A percentile compares a stretch with the other conserved stretches of the same genome.
phyloP scores from a whole-genome alignment of 106 monocot species.

The Dendrobium huoshanense region DNA sequence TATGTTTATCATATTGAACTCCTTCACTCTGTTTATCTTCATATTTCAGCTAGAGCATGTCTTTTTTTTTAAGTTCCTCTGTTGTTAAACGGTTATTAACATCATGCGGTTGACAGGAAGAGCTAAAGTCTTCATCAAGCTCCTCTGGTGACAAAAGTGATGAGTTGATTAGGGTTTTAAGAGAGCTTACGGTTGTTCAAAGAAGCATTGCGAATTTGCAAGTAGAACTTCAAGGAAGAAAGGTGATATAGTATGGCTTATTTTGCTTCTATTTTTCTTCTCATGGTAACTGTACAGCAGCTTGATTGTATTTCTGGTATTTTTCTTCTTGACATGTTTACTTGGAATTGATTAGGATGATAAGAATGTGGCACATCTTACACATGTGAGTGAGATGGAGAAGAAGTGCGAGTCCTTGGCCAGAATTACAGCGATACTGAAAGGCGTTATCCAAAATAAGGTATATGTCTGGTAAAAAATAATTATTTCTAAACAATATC shows the following conservation, averaged over 20 bases:
- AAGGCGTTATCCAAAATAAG: constrained; percentile 98
- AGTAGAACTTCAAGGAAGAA: constrained; percentile 95
- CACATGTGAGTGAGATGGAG: constrained; percentile 99
- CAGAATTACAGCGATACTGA: constrained; percentile 86
- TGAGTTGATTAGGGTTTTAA: constrained; percentile 75
- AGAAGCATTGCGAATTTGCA: constrained; percentile 81
- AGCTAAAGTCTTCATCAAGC: constrained; percentile 22
- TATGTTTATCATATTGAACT: background rate
- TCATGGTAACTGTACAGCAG: background rate
- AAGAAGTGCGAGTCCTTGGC: constrained; percentile 91
- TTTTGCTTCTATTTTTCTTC: background rate
- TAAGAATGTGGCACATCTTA: constrained; percentile 93
- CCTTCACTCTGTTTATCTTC: background rate
- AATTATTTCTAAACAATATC: background rate
- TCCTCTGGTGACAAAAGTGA: constrained; percentile 52
- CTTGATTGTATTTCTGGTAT: background rate
- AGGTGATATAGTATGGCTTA: constrained; percentile 31
- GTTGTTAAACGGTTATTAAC: background rate
- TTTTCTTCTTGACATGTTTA: constrained; percentile 5
- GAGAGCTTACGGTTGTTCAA: constrained; percentile 82
- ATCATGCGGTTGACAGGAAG: constrained; percentile 42
- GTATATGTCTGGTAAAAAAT: constrained; percentile 21
- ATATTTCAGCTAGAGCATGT: background rate
- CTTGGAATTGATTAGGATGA: constrained; percentile 61
- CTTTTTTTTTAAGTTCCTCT: background rate